Evolutionary conservation across 768 basidiomycete genomes (phyloP).

Genomic region (Termitomyces sp.): DNA sequence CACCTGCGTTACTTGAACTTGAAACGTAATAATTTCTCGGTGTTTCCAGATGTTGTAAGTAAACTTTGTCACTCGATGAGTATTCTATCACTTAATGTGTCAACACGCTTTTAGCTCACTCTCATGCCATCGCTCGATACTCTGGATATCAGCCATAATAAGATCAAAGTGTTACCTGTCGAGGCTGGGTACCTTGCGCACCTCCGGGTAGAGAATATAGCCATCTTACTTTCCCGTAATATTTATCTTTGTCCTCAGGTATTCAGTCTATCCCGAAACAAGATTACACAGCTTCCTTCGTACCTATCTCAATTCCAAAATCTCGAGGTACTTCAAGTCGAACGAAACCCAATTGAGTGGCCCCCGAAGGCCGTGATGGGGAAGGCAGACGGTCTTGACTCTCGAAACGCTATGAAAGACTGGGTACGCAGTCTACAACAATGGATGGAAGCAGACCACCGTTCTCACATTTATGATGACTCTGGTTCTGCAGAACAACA

Average conservation of each 20-base stretch:
- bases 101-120: constrained; percentile 54
- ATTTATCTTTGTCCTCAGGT: constrained; percentile 43
- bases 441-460: constrained; percentile 64
- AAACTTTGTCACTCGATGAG: constrained; percentile 23
- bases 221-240: not conserved
- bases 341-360: constrained; percentile 94
- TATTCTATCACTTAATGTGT: not conserved
- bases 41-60: constrained; percentile 79
- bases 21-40: constrained; percentile 74
- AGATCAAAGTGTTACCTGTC: constrained; percentile 72
- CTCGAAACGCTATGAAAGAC: constrained; percentile 50
- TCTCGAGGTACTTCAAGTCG: constrained; percentile 77
- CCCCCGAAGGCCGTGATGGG: constrained; percentile 63
- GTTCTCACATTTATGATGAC: constrained; percentile 38
- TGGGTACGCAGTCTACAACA: constrained; percentile 69
- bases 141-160: constrained; percentile 91
- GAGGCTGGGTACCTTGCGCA: constrained; percentile 74
- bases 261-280: constrained; percentile 83
- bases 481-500: constrained; percentile 40
- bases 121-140: constrained; percentile 86
- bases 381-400: constrained; percentile 31
- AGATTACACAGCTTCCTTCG: constrained; percentile 67
- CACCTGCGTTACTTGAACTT: constrained; percentile 82
- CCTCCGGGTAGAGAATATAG: constrained; percentile 51
- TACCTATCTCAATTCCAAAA: constrained; percentile 71